Base-by-base conservation (phyloP, 2,329 filamentous ascomycete genomes). In the Talaromyces marneffei region DNA sequence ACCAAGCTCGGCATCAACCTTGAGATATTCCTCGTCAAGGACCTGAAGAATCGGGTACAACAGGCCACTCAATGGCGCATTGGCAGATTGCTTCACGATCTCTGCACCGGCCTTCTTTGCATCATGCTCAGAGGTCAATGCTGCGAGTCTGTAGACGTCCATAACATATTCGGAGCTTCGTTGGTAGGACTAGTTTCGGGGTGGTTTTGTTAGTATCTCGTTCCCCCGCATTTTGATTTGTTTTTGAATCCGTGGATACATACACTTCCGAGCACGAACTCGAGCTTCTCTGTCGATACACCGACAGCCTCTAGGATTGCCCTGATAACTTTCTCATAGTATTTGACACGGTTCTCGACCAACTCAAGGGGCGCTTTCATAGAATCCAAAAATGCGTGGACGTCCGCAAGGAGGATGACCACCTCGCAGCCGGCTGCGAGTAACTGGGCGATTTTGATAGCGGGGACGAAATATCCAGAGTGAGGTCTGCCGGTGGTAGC, bases 41-140 rank as follows among this genome's bases (percentile, higher is more conserved):
- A 90, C 90, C 77, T 97, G 94, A 77, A 99, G 87, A 53, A 95
- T 81, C 0, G 91, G 90, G 80, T 95, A 95, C 65, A 93, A 83
- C 12, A 93, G 81, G 0, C 90, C 90, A 61, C 83, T 86, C 60
- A 95, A 74, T 2, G 88, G 84, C 9, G 88, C 85, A 70, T 93
- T 92, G 60, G 85, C 84, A 3, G 88, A 86, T 79, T 97, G 92
- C 82, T 97, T 97, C 66, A 99, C 93, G 6, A 97, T 86, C 76
- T 97, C 94, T 1, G 91, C 90, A 42, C 93, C 93, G 0, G 93
- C 92, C 77, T 91, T 93, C 18, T 27, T 25, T 2, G 54, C 91
- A 70, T 94, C 87, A 71, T 92, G 86, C 76, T 92, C 86, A 16
- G 87, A 87, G 3, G 89, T 85, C 58, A 90, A 76, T 3, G 85